Base-by-base conservation (phyloP, 2,329 filamentous ascomycete genomes). In the Intubia oerlemansii region DNA sequence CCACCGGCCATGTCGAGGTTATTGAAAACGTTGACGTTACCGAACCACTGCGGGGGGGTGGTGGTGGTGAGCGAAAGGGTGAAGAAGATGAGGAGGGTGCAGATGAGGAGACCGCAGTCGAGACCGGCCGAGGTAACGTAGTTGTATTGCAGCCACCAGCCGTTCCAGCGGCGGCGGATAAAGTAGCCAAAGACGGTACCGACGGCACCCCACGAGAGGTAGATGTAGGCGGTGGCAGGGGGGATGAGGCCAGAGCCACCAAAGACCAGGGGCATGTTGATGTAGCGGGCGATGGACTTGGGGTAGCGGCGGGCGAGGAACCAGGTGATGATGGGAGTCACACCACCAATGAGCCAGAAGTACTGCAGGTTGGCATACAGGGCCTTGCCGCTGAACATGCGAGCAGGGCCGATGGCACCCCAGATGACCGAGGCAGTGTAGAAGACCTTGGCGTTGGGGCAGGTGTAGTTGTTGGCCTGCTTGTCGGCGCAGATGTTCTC, bases 81-180 rank as follows among this genome's bases (percentile, higher is more conserved):
- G 39, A 77, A 66, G 53, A 81, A 77, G 32, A 80, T 71, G 32
- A 80, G 45, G 20, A 81, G 59, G 0, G 71, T 72, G 19, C 60
- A 63, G 13, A 79, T 45, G 10, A 71, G 66, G 5, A 78, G 56
- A 5, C 74, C 74, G 27, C 63, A 64, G 45, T 80, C 75, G 21
- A 81, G 52, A 2, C 68, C 75, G 0, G 74, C 74, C 13, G 72
- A 77, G 0, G 71, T 66, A 42, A 79, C 59, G 45, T 80, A 81
- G 52, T 81, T 80, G 52, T 78, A 81, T 46, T 72, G 67, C 46
- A 74, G 54, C 75, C 75, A 81, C 75, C 74, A 80, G 19, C 69
- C 73, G 4, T 59, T 63, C 49, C 62, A 73, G 36, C 63, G 59
- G 33, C 68, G 58, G 43, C 65, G 64, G 43, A 80, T 62, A 39